A percentile compares a stretch with the other conserved stretches of the same genome.
These are phyloP conservation scores for Moesziomyces sp. DNA, from an alignment of 1,284 basidiomycete genomes.

Conservation along the genomic window DNA sequence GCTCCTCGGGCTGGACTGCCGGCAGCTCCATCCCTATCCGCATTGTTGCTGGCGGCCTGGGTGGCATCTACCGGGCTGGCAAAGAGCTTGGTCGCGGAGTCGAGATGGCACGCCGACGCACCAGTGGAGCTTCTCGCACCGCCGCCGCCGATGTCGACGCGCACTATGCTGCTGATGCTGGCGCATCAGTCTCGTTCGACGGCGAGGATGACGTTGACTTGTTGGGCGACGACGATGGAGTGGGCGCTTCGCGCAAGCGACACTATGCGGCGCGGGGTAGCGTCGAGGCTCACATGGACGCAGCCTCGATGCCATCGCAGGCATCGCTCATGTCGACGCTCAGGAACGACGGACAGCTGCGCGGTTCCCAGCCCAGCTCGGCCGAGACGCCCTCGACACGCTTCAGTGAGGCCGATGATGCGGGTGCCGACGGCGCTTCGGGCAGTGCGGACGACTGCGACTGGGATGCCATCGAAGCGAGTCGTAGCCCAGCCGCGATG, in stretches of 20 bases:
- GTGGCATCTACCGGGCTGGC: constrained; percentile 44
- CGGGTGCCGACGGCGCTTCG: neutral
- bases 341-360: constrained; percentile 16
- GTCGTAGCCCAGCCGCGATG: constrained; percentile 20
- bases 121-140: constrained; percentile 19
- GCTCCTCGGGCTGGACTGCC: constrained; percentile 34
- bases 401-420: constrained; percentile 37
- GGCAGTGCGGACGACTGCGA: constrained; percentile 28
- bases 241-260: constrained; percentile 2
- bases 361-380: constrained; percentile 37
- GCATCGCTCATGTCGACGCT: constrained; percentile 25
- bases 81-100: constrained; percentile 48
- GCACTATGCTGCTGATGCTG: neutral
- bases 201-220: constrained; percentile 35
- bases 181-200: constrained; percentile 37
- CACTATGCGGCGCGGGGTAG: neutral
- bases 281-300: constrained; percentile 3
- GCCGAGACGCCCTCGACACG: constrained; percentile 41
- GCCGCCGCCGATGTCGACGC: neutral
- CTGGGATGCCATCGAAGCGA: constrained; percentile 36
- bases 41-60: constrained; percentile 43
- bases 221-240: constrained; percentile 24
- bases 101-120: constrained; percentile 36
- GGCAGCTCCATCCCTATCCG: constrained; percentile 50
- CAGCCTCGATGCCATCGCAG: constrained; percentile 16